phyloP scores from a whole-genome alignment of 2,329 filamentous ascomycete genomes.

The Fonsecaea monophora region DNA sequence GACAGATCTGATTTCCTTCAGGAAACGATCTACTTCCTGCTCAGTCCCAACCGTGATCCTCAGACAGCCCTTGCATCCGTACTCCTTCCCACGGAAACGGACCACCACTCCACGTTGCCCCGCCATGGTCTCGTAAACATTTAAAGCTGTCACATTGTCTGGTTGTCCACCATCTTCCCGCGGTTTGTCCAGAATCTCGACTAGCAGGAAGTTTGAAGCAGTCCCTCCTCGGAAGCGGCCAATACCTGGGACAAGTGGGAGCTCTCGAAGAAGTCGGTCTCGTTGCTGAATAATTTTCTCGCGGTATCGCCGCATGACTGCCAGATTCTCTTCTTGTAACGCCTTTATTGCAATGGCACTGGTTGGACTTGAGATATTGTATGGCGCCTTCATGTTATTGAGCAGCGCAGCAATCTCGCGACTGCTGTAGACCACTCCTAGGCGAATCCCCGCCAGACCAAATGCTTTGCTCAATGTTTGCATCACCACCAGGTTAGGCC shows the following conservation, averaged over 20 bases:
- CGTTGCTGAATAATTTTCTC: constrained; percentile 77
- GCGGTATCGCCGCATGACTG: constrained; percentile 73
- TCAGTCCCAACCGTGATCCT: constrained; percentile 93
- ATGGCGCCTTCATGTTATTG: constrained; percentile 93
- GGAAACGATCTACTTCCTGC: constrained; percentile 78
- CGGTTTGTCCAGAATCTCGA: constrained; percentile 77
- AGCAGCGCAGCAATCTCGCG: constrained; percentile 77
- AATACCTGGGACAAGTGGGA: constrained; percentile 77
- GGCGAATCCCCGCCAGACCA: constrained; percentile 88
- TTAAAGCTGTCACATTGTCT: constrained; percentile 77
- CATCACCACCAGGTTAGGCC: constrained; percentile 96
- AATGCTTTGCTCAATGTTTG: constrained; percentile 99
- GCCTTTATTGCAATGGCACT: constrained; percentile 79
- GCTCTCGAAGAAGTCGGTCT: constrained; percentile 73
- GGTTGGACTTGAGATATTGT: constrained; percentile 91
- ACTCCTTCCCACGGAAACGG: constrained; percentile 89
- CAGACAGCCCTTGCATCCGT: constrained; percentile 85
- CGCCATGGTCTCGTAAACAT: constrained; percentile 83
- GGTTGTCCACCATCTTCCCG: constrained; percentile 67
- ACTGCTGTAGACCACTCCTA: constrained; percentile 83
- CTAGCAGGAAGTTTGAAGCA: constrained; percentile 87
- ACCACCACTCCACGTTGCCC: constrained; percentile 90
- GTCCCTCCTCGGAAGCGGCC: constrained; percentile 80
- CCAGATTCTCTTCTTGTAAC: constrained; percentile 70
- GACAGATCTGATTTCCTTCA: constrained; percentile 68